Evolutionary conservation across 306 rosid genomes (phyloP).

Genomic region (Boehmeria nivea): DNA sequence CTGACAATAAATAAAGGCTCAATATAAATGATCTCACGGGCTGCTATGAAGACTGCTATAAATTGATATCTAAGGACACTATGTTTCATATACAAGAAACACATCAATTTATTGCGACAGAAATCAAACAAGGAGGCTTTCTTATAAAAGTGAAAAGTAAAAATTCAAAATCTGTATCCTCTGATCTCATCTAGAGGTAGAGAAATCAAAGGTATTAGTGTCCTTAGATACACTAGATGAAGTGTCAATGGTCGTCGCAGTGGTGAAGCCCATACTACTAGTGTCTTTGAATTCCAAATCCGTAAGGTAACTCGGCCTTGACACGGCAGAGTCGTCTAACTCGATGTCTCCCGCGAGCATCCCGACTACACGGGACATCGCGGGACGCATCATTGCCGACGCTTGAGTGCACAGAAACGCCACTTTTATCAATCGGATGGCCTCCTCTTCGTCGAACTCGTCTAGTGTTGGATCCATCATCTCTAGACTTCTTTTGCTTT

Average conservation of each 20-base stretch:
- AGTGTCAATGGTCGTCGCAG: neutral
- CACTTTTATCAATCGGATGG: slow-evolving; percentile 11
- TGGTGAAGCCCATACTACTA: neutral
- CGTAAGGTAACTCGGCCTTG: slow-evolving; percentile 21
- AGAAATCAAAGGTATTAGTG: neutral
- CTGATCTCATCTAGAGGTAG: neutral
- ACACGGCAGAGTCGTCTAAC: slow-evolving; percentile 5
- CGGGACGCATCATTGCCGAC: slow-evolving; percentile 13
- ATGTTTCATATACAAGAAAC: too few species aligned
- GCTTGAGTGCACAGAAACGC: slow-evolving; percentile 26
- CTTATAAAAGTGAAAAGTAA: too few species aligned
- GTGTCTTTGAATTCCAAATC: slow-evolving; percentile 17
- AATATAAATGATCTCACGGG: too few species aligned
- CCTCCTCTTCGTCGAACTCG: slow-evolving; percentile 16
- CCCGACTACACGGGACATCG: slow-evolving; percentile 26
- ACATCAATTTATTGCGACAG: too few species aligned
- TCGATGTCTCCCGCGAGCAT: slow-evolving; percentile 24
- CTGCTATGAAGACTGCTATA: too few species aligned
- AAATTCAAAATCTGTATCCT: too few species aligned
- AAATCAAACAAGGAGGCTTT: too few species aligned
- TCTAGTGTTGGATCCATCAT: slow-evolving; percentile 12
- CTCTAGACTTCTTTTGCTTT: slow-evolving; percentile 10
- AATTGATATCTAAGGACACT: too few species aligned
- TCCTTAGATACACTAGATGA: slow-evolving; percentile 1
- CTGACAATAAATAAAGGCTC: too few species aligned